Base-by-base conservation (phyloP, 768 basidiomycete species). In the Pulveroboletus sp. region DNA sequence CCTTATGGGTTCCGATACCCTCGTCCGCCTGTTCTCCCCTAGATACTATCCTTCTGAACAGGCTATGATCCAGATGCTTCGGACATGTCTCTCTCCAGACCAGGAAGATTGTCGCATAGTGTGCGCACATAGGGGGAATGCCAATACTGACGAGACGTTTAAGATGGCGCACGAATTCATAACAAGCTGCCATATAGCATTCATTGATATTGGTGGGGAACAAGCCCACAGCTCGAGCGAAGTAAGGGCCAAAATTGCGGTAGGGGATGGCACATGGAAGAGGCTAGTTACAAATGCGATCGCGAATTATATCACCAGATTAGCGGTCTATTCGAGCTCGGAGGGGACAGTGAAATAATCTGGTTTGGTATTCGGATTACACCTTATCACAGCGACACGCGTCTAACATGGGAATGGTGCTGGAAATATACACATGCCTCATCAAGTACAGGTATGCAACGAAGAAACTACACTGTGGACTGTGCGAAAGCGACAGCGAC, bases 401-500 rank as follows among this genome's bases (percentile, higher is more conserved):
- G 21, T 41, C 28, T 37, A 38, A 49, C 33, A 40, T 36, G n/a
- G 30, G 43, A 38, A 42, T 39, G 10, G 7, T 31, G 8, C n/a
- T 10, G 38, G 43, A 28, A 42, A 46, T 45, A 50, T 43, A 60
- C 40, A 28, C 35, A 41, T 48, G 31, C 15, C 39, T 45, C 36
- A 46, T 33, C 26, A 15, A 31, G 37, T 54, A 18, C 32, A 30
- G 24, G 41, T 27, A 53, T 52, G 39, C n/a, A 21, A 43, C 3
- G 15, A 28, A 14, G 41, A 43, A 33, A 33, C 50, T 53, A 68
- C 36, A 58, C 52, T 8, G 73, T 70, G 49, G 89, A 86, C 71
- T 91, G 89, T 52, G 90, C 90, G 61, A 93, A 92, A 47, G 90
- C 90, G 52, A 93, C 83, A 31, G 90, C 90, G 53, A 89, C 83